Percentiles rank a stretch among this genome's conserved stretches.
Evolutionary conservation across 768 basidiomycete genomes (phyloP).

Genomic region (Mycena haematopus): DNA sequence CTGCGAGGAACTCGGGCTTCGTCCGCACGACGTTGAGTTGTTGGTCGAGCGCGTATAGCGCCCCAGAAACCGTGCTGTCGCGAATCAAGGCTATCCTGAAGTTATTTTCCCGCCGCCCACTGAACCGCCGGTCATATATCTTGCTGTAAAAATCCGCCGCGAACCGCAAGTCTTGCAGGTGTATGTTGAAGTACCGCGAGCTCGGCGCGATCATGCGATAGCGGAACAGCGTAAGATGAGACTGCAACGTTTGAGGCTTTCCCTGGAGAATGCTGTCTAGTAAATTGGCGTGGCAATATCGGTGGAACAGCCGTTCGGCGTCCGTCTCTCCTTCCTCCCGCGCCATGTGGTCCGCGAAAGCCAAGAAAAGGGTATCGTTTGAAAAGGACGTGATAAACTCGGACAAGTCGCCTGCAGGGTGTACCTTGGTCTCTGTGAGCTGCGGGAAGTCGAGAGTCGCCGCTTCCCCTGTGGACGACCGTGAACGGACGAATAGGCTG

Average conservation of each 20-base stretch:
- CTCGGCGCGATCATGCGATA: constrained; percentile 66
- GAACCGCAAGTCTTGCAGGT: constrained; percentile 77
- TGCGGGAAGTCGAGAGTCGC: constrained; percentile 88
- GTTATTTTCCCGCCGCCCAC: constrained; percentile 72
- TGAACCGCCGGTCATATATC: constrained; percentile 76
- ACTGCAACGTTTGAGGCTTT: constrained; percentile 79
- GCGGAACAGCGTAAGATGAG: constrained; percentile 74
- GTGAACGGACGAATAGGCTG: constrained; percentile 88
- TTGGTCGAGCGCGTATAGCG: constrained; percentile 66
- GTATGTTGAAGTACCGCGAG: constrained; percentile 68
- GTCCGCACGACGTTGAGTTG: constrained; percentile 55
- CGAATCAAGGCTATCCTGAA: constrained; percentile 71
- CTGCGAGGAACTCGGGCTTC: constrained; percentile 46
- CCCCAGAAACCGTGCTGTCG: constrained; percentile 72
- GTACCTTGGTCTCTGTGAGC: constrained; percentile 66
- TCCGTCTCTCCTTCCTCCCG: constrained; percentile 64
- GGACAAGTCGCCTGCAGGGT: constrained; percentile 76
- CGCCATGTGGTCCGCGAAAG: constrained; percentile 82
- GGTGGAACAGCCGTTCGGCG: constrained; percentile 66
- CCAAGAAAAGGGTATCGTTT: constrained; percentile 77
- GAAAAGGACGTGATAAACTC: constrained; percentile 90
- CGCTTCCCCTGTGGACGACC: constrained; percentile 82
- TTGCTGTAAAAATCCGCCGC: constrained; percentile 78
- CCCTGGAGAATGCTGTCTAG: constrained; percentile 92
- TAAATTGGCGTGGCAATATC: constrained; percentile 76